Conservation (phyloP, 495 filamentous ascomycete genomes). For the Amphirosellinia nigrospora region DNA sequence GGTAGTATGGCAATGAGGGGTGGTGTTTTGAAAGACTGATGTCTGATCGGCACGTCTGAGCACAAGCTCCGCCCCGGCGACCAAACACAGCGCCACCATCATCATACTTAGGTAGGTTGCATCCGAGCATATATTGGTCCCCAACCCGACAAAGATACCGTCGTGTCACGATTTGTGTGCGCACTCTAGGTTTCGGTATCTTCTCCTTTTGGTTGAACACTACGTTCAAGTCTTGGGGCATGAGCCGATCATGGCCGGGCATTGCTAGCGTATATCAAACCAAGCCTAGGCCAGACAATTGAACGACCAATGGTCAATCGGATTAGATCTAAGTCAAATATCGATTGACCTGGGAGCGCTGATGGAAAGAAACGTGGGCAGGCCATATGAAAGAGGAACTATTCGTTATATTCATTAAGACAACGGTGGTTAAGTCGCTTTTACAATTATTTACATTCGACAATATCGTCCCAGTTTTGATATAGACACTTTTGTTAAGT, state of each 20-base stretch:
- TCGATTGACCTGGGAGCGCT: neutral
- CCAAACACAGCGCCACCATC: neutral
- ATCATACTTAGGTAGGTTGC: neutral
- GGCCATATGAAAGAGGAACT: neutral
- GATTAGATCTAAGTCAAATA: no score
- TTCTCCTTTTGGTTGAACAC: neutral
- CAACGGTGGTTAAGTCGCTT: neutral
- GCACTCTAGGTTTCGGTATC: neutral
- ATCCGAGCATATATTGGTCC: neutral
- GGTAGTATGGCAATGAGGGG: neutral
- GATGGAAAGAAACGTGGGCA: neutral
- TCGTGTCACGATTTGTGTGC: neutral
- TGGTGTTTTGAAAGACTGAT: neutral
- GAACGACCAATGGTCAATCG: neutral
- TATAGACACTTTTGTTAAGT: neutral
- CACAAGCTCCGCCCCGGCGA: neutral
- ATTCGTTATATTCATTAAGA: neutral
- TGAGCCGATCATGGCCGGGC: neutral
- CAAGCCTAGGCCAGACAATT: neutral
- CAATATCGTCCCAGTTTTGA: neutral
- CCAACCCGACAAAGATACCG: neutral
- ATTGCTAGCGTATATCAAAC: slow-evolving; percentile 9
- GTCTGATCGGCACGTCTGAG: slow-evolving; percentile 12
- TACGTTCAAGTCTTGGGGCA: neutral
- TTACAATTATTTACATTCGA: neutral